A percentile compares a stretch with the other conserved stretches of the same genome.
phyloP scores from a whole-genome alignment of 2,329 filamentous ascomycete genomes.

The Penicillium hesseltinei region DNA sequence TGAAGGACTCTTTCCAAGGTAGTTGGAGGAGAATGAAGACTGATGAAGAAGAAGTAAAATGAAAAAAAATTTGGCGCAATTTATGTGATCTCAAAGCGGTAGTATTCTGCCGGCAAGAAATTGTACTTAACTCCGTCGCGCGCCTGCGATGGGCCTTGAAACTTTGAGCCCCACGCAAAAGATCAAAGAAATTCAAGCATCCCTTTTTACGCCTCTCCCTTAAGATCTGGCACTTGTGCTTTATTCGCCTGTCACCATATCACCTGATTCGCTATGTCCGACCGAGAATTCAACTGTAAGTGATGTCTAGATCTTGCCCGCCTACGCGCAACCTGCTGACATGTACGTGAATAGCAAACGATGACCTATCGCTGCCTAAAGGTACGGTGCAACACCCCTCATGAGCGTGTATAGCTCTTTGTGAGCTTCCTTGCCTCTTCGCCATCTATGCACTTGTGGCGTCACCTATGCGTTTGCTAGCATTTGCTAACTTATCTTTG shows the following conservation, averaged over 20 bases:
- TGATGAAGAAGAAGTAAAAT: constrained; percentile 12
- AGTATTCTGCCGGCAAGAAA: constrained; percentile 30
- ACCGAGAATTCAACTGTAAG: constrained; percentile 55
- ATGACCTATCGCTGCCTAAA: constrained; percentile 61
- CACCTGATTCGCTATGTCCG: constrained; percentile 47
- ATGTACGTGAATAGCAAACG: constrained; percentile 45
- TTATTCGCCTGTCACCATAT: neutral
- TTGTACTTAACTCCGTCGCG: constrained; percentile 18
- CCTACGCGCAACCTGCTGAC: constrained; percentile 23
- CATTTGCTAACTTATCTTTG: constrained; percentile 8
- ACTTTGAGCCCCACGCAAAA: constrained; percentile 23
- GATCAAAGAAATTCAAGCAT: constrained; percentile 13
- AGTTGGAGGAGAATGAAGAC: constrained; percentile 9
- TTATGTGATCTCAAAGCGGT: constrained; percentile 26
- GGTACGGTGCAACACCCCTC: constrained; percentile 35
- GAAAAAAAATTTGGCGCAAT: constrained; percentile 23
- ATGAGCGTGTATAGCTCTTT: neutral
- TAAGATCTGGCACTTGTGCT: neutral
- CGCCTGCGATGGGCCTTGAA: constrained; percentile 9
- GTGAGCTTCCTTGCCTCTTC: neutral
- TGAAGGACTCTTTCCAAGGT: constrained; percentile 20
- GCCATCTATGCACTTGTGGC: neutral
- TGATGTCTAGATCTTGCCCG: constrained; percentile 15
- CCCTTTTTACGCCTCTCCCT: neutral
- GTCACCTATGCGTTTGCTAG: neutral